Percentiles rank a stretch among this genome's conserved stretches.
These are phyloP conservation scores for Colletotrichum echinochloae DNA, from an alignment of 2,329 filamentous ascomycete species.

Conservation along the genomic window DNA sequence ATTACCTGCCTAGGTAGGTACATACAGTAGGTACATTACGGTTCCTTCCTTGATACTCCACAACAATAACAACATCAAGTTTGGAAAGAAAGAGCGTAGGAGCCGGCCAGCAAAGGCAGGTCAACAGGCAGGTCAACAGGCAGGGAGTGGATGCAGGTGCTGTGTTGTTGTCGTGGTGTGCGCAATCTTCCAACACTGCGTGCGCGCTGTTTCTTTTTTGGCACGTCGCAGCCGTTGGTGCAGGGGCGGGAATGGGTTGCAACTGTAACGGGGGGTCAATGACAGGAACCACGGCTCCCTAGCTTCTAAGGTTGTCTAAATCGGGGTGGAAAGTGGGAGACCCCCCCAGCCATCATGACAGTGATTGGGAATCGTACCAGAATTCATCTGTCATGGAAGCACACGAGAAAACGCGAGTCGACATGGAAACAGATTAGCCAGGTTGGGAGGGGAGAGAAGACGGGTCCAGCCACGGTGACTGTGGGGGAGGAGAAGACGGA, in stretches of 20 bases:
- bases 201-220: background rate
- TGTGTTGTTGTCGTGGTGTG: background rate
- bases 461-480: background rate
- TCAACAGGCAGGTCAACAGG: background rate
- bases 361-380: slow-evolving; percentile 16
- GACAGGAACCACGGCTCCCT: slow-evolving; percentile 13
- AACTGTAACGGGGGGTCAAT: slow-evolving; percentile 36
- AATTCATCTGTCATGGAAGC: background rate
- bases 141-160: background rate
- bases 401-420: slow-evolving; percentile 10
- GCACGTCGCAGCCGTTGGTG: background rate
- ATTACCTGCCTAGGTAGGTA: background rate
- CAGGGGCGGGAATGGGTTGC: slow-evolving; percentile 1
- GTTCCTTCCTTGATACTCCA: background rate
- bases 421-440: slow-evolving; percentile 13
- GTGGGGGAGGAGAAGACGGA: background rate
- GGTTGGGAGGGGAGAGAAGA: background rate
- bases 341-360: slow-evolving; percentile 3
- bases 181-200: background rate
- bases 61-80: background rate
- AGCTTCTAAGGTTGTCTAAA: slow-evolving; percentile 26
- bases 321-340: slow-evolving; percentile 6
- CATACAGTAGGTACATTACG: background rate
- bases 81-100: slow-evolving; percentile 1
- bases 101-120: slow-evolving; percentile 27